Evolutionary conservation across 169 alveolate species (phyloP), one percentile per base, ranked within the genome.

Genomic region (Perkinsus chesapeaki): DNA sequence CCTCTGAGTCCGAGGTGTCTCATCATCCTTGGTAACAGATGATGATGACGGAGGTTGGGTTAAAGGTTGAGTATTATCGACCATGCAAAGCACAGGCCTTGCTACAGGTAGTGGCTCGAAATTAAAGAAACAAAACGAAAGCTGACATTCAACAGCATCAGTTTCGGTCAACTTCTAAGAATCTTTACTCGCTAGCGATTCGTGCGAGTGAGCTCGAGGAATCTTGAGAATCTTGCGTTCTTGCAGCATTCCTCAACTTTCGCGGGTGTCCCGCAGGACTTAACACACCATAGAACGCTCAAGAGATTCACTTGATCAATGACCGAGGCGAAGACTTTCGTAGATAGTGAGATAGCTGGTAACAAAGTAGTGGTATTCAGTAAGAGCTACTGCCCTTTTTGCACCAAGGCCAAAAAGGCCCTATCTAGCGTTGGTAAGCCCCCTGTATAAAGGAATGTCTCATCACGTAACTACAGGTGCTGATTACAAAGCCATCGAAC

Each of bases 201-300:
- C 19, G 27, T 19, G 72, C 9, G 72, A 47, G n/a, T n/a, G n/a
- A n/a, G n/a, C n/a, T n/a, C n/a, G n/a, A 47, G 72, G 19, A 60
- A 60, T 60, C 82, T 60, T 60, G 82, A n/a, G 82, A 60, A 60
- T 60, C 82, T 60, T 60, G 82, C 82, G 82, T 23, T 60, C 82
- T 23, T 23, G 27, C 82, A 20, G 0, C 7, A 1, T 20, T 20
- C 82, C 31, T 3, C 82, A n/a, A n/a, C n/a, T n/a, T n/a, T n/a
- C n/a, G n/a, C n/a, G n/a, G n/a, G n/a, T n/a, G n/a, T n/a, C n/a
- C n/a, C n/a, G n/a, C n/a, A n/a, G n/a, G n/a, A n/a, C n/a, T n/a
- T n/a, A n/a, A n/a, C n/a, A n/a, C n/a, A n/a, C n/a, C n/a, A n/a
- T n/a, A n/a, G n/a, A n/a, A n/a, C n/a, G n/a, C n/a, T n/a, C n/a